phyloP scores from a whole-genome alignment of 108 stramenopile species.

The Pseudonitzschia multistriata region DNA sequence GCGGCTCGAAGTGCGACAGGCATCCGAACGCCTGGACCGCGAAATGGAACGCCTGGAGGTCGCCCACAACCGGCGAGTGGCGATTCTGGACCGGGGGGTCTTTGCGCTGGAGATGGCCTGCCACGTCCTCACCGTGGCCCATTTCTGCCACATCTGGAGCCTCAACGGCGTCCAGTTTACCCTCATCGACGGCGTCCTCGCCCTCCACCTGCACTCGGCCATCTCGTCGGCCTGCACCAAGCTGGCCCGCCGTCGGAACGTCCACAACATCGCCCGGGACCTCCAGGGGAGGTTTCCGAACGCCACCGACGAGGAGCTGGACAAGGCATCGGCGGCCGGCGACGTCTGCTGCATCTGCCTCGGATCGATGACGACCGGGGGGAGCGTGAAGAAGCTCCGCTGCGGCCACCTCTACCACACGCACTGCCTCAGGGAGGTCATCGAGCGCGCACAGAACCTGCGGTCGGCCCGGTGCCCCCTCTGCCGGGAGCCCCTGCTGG shows the following conservation, averaged over 20 bases:
- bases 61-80: slow-evolving; percentile 37
- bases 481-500: slow-evolving; percentile 61
- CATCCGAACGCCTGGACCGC: slow-evolving; percentile 43
- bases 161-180: slow-evolving; percentile 67
- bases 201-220: slow-evolving; percentile 72
- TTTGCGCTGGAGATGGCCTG: slow-evolving; percentile 56
- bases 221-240: slow-evolving; percentile 52
- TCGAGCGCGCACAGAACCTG: slow-evolving; percentile 67
- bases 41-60: slow-evolving; percentile 53
- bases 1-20: slow-evolving; percentile 18
- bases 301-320: slow-evolving; percentile 65
- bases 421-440: slow-evolving; percentile 73
- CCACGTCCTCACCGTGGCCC: slow-evolving; percentile 45
- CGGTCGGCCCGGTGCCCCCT: slow-evolving; percentile 68
- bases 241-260: slow-evolving; percentile 62
- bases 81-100: slow-evolving; percentile 40
- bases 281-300: slow-evolving; percentile 55
- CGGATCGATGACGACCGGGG: slow-evolving; percentile 50
- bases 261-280: slow-evolving; percentile 55
- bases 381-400: slow-evolving; percentile 64
- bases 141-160: slow-evolving; percentile 74
- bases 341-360: slow-evolving; percentile 85
- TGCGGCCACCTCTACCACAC: slow-evolving; percentile 83
- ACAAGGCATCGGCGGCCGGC: slow-evolving; percentile 58
- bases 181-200: slow-evolving; percentile 66